Evolutionary conservation across 2,329 filamentous ascomycete species (phyloP).

Genomic region (Fusarium continuum): DNA sequence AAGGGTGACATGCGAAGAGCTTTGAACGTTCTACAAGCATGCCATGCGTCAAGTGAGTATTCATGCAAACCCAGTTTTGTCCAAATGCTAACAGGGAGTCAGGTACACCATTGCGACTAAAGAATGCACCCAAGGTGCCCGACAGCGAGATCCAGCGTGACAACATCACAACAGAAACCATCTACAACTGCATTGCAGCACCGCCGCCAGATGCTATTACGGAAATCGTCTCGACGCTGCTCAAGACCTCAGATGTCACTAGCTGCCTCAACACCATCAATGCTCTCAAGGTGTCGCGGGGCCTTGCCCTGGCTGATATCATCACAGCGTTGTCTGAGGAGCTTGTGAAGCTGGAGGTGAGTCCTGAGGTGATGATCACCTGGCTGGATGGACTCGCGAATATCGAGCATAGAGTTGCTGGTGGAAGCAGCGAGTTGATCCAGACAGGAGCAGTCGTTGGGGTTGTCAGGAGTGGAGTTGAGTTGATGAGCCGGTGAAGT

Average conservation of each 20-base stretch:
- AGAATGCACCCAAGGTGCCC: slow-evolving; percentile 66
- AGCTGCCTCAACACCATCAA: slow-evolving; percentile 90
- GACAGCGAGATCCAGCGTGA: slow-evolving; percentile 78
- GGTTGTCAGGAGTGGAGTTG: slow-evolving; percentile 85
- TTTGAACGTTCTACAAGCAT: slow-evolving; percentile 94
- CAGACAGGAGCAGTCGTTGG: slow-evolving; percentile 95
- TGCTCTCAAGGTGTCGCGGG: slow-evolving; percentile 83
- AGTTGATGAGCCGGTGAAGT: slow-evolving; percentile 62
- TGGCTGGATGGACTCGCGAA: slow-evolving; percentile 94
- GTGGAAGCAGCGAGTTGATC: slow-evolving; percentile 84
- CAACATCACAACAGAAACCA: slow-evolving; percentile 85
- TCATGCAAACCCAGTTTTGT: neutral
- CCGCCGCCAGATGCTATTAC: slow-evolving; percentile 90
- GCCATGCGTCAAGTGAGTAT: slow-evolving; percentile 84
- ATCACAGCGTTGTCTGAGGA: slow-evolving; percentile 87
- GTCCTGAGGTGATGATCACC: slow-evolving; percentile 83
- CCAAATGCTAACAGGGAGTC: slow-evolving; percentile 4
- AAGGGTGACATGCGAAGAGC: slow-evolving; percentile 97
- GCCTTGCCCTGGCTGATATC: slow-evolving; percentile 92
- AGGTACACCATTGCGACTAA: slow-evolving; percentile 74
- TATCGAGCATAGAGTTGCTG: slow-evolving; percentile 89
- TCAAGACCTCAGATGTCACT: slow-evolving; percentile 86
- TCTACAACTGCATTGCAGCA: slow-evolving; percentile 97
- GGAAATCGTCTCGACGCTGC: slow-evolving; percentile 83
- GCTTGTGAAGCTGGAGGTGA: slow-evolving; percentile 82